Conservation (phyloP, 495 filamentous ascomycete species). For the Penicillium silybi region DNA sequence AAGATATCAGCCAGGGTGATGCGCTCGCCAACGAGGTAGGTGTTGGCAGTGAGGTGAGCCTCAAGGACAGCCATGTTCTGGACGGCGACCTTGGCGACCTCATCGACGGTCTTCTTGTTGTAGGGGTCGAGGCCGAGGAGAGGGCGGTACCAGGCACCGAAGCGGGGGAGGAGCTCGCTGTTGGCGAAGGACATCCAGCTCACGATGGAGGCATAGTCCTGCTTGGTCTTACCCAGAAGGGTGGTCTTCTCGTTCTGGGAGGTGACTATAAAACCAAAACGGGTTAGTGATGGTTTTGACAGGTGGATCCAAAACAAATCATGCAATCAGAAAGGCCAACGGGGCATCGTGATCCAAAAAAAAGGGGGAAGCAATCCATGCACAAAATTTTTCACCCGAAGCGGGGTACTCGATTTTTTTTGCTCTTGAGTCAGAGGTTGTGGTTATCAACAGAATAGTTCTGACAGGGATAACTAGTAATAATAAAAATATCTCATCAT, state of each 20-base stretch:
- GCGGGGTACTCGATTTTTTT: conserved; percentile 32
- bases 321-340: conserved; percentile 18
- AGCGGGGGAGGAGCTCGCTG: conserved; percentile 67
- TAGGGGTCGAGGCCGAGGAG: conserved; percentile 77
- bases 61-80: conserved; percentile 71
- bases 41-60: conserved; percentile 84
- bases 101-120: conserved; percentile 97
- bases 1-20: conserved; percentile 95
- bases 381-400: conserved; percentile 23
- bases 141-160: conserved; percentile 86
- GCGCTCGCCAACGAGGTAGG: conserved; percentile 96
- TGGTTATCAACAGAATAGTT: conserved; percentile 78
- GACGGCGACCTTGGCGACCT: conserved; percentile 59
- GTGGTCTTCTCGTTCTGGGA: conserved; percentile 99
- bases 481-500: conserved; percentile 78
- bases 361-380: conserved; percentile 7
- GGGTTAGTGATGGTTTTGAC: conserved; percentile 23
- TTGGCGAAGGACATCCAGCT: conserved; percentile 95
- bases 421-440: conserved; percentile 53
- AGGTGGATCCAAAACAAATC: conserved; percentile 11
- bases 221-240: conserved; percentile 98
- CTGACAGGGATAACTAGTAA: conserved; percentile 98
- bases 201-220: conserved; percentile 97
- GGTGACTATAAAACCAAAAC: conserved; percentile 61
- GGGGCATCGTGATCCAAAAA: conserved; percentile 16